A percentile compares a stretch with the other conserved stretches of the same genome.
Evolutionary conservation across 345 rosid genomes (phyloP).

Genomic region (Ceriops decandra): DNA sequence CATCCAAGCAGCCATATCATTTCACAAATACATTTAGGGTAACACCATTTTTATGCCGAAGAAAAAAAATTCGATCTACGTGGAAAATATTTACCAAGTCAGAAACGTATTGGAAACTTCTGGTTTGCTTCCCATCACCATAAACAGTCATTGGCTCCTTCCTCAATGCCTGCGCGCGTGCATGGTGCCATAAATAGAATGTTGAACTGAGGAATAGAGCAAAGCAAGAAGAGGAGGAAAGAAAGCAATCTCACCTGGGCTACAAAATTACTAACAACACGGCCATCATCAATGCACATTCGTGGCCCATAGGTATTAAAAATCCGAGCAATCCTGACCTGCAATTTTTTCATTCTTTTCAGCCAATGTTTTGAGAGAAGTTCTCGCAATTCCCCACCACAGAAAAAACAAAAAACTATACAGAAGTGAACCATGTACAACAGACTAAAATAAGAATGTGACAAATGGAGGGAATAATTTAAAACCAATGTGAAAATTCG

Average conservation of each 20-base stretch:
- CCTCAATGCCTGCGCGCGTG: slow-evolving; percentile 52
- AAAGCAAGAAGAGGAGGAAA: background rate
- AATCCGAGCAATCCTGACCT: slow-evolving; percentile 83
- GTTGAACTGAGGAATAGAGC: background rate
- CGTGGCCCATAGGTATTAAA: slow-evolving; percentile 86
- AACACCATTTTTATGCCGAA: background rate
- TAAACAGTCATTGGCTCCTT: slow-evolving; percentile 85
- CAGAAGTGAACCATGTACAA: background rate
- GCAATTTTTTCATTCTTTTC: background rate
- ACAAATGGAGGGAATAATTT: background rate
- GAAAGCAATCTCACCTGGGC: slow-evolving; percentile 47
- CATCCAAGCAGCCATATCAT: too few relatives aligned
- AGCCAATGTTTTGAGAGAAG: background rate
- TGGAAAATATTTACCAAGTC: slow-evolving; percentile 49
- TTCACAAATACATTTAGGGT: background rate
- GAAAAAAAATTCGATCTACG: too few relatives aligned
- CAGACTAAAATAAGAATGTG: background rate
- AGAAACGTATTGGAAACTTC: slow-evolving; percentile 86
- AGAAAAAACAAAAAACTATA: background rate
- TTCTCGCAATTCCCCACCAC: too few relatives aligned
- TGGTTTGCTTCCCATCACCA: slow-evolving; percentile 87
- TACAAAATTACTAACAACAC: slow-evolving; percentile 84
- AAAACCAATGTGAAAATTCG: background rate
- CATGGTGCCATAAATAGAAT: background rate
- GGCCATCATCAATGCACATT: slow-evolving; percentile 88